Base-by-base conservation (phyloP, 2,329 filamentous ascomycete genomes). In the Tricladium varicosporioides region DNA sequence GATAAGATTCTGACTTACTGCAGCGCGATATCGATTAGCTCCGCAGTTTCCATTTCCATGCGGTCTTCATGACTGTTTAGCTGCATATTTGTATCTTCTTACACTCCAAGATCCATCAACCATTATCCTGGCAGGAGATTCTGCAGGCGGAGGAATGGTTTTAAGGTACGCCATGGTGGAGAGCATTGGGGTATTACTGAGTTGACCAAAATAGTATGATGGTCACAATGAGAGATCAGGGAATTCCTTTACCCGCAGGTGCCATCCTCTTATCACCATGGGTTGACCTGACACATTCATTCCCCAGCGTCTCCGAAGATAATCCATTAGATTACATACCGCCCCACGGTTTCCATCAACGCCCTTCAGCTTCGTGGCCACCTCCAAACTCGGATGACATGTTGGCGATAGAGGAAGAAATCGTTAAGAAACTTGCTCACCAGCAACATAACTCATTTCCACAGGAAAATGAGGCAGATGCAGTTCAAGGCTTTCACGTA, bases 31-130 rank as follows among this genome's bases (percentile, higher is more conserved):
- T 72, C 85, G 94, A 43, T 80, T 99, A 31, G 84, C 94, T 5
- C 94, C 93, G 1, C 92, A 97, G 70, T 99, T 93, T 59, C 94
- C 94, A 0, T 99, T 99, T 63, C 94, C 94, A 0, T 97, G 94
- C 68, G 92, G 90, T 27, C 74, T 99, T 7, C 87, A 94, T 55
- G 94, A 99, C 70, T 96, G 91, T 66, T 72, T 99, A 50, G 91
- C 93, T 1, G 84, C 91, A 0, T 97, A 99, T 69, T 76, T 97
- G 14, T 88, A 91, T 65, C 82, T 97, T 2, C 79, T 97, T 48
- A 84, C 84, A 2, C 75, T 85, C 2, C 88, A 96, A 64, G 84
- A 91, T 50, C 86, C 93, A 0, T 86, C 80, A 18, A 92, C 91
- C 8, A 94, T 99, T 46, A 78, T 97, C 15, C 72, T 97, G 27